Base-by-base conservation (phyloP, 2,329 filamentous ascomycete genomes). In the Purpureocillium takamizusanense region DNA sequence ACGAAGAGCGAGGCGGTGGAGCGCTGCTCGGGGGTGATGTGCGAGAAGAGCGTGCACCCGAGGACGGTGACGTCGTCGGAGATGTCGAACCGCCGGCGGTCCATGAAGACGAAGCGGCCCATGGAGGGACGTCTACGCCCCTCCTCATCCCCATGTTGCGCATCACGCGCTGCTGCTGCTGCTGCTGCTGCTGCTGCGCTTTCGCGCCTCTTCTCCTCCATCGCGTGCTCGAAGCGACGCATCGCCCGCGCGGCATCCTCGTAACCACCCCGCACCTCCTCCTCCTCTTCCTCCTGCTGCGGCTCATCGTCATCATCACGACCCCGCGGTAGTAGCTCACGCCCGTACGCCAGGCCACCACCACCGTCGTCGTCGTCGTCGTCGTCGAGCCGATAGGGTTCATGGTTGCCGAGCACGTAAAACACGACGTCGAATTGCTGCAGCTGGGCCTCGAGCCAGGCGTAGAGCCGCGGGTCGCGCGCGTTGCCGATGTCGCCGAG, bases 401-500 rank as follows among this genome's bases (percentile, higher is more conserved):
- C 35, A 14, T 37, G 35, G 28, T 31, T 37, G 35, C 35, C 35
- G 11, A 37, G 18, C 9, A 37, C 35, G n/a, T 23, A 18, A 12
- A 37, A 37, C 3, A 37, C 35, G n/a, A 23, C 29, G 14, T 8
- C 12, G 15, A 31, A 37, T 8, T 31, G 27, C 14, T 14, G 12
- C 12, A 37, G 16, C 15, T 37, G 35, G 3, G 9, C 11, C 11
- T 31, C 18, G 23, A 31, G 11, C 13, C 30, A 30, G 2, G 15
- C 13, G 8, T 21, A 37, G 1, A 31, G 35, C 1, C 28, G 28
- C 5, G 2, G 23, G 16, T 37, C 35, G n/a, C 11, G n/a, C 9
- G n/a, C 35, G 36, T 64, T 56, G 23, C 67, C 67, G 36, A 72
- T 63, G 43, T 72, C 69, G 12, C 69, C 69, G 2, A 72, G 57